Evolutionary conservation across 805 yeast genomes (phyloP).

Genomic region (Schizosaccharomyces pombe): DNA sequence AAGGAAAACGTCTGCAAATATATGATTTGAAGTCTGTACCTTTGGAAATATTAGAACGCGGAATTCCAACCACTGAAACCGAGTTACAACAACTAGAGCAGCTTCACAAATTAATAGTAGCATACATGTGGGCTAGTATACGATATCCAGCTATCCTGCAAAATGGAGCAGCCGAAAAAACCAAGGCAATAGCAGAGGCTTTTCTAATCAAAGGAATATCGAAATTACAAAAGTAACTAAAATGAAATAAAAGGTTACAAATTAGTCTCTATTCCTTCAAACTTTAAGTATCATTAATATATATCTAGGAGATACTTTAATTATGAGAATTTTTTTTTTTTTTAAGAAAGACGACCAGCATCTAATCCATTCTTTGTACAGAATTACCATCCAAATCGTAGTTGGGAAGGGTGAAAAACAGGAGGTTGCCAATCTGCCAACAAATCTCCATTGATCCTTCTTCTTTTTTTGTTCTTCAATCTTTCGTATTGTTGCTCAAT

Average conservation of each 20-base stretch:
- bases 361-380: not conserved
- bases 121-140: not conserved
- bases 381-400: constrained; percentile 78
- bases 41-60: not conserved
- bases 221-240: no score
- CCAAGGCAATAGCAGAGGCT: no score
- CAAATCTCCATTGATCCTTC: constrained; percentile 40
- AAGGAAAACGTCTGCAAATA: not conserved
- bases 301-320: no score
- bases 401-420: constrained; percentile 74
- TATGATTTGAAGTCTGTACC: not conserved
- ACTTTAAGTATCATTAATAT: no score
- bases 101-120: not conserved
- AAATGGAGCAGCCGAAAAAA: no score
- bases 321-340: no score
- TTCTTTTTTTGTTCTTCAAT: constrained; percentile 44
- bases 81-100: not conserved
- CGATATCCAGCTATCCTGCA: not conserved
- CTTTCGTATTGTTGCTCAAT: constrained; percentile 55
- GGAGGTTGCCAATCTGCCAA: constrained; percentile 85
- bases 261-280: no score
- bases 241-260: no score
- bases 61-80: not conserved
- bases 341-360: not conserved
- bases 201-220: no score